A percentile compares a stretch with the other conserved stretches of the same genome.
phyloP scores from a whole-genome alignment of 805 yeast genomes.

The Millerozyma acaciae region DNA sequence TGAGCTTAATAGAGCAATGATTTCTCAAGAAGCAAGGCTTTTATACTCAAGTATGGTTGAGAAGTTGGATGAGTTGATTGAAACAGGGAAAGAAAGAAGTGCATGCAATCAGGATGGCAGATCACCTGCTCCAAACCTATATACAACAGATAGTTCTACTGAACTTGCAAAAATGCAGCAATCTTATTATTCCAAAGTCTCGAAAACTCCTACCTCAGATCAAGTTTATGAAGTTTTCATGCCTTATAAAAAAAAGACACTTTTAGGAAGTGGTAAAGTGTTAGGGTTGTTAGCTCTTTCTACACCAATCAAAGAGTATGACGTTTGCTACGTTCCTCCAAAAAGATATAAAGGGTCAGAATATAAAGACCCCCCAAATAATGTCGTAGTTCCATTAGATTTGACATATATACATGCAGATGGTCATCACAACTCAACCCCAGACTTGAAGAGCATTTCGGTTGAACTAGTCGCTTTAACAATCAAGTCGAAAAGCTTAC shows the following conservation, averaged over 20 bases:
- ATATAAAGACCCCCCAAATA: conserved; percentile 9
- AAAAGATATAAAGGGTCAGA: conserved; percentile 12
- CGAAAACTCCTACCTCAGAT: conserved; percentile 4
- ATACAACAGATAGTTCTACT: conserved; percentile 18
- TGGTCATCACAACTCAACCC: conserved; percentile 11
- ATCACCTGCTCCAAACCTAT: conserved; percentile 4
- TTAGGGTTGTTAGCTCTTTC: conserved; percentile 31
- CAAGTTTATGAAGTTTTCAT: conserved; percentile 24
- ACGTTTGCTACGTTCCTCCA: conserved; percentile 21
- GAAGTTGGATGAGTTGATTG: conserved; percentile 26
- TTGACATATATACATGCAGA: conserved; percentile 23
- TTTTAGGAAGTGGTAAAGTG: conserved; percentile 27
- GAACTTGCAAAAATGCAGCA: conserved; percentile 29
- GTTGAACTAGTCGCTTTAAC: conserved; percentile 31
- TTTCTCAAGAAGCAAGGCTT: conserved; percentile 30
- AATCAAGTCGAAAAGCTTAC: conserved; percentile 25
- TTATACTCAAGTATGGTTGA: conserved; percentile 25
- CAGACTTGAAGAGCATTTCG: conserved; percentile 23
- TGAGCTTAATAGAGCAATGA: conserved; percentile 27
- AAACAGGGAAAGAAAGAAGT: conserved; percentile 20
- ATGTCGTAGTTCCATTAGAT: conserved; percentile 28
- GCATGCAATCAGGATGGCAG: conserved; percentile 6
- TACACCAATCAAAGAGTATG: conserved; percentile 28
- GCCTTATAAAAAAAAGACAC: conserved; percentile 26
- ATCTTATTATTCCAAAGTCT: conserved; percentile 19